Conservation (phyloP, 2,329 filamentous ascomycete genomes). For the Aspergillus floridensis region DNA sequence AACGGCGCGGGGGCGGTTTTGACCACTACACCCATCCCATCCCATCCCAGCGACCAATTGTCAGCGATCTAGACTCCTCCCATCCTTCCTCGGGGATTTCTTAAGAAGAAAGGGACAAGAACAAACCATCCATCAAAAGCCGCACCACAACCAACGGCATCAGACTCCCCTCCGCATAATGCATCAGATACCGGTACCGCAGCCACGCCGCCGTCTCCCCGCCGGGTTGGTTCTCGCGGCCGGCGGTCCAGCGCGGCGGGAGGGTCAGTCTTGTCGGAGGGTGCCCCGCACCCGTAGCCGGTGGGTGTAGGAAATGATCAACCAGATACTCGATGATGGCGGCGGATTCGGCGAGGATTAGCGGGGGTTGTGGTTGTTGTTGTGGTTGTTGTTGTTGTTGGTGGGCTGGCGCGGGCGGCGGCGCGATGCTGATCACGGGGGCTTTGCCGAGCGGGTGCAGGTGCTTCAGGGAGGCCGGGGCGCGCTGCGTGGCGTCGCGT, state of each 20-base stretch:
- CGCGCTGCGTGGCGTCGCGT: slow-evolving; percentile 61
- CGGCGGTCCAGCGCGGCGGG: slow-evolving; percentile 51
- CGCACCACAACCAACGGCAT: slow-evolving; percentile 49
- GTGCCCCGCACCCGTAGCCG: too few relatives aligned
- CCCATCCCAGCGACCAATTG: too few relatives aligned
- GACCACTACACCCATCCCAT: slow-evolving; percentile 34
- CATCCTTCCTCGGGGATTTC: too few relatives aligned
- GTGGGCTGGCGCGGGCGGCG: background rate
- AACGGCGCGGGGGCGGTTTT: slow-evolving; percentile 60
- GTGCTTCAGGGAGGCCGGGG: slow-evolving; percentile 71
- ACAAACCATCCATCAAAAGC: background rate
- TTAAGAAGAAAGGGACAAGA: too few relatives aligned
- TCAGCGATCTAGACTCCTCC: too few relatives aligned
- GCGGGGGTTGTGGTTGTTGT: slow-evolving; percentile 38
- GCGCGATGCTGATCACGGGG: slow-evolving; percentile 67
- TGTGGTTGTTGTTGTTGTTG: too few relatives aligned
- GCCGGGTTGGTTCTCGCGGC: slow-evolving; percentile 54
- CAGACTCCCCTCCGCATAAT: slow-evolving; percentile 81
- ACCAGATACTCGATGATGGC: slow-evolving; percentile 78
- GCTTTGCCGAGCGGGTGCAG: slow-evolving; percentile 86
- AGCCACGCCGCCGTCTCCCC: slow-evolving; percentile 61
- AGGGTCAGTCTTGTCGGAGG: slow-evolving; percentile 45
- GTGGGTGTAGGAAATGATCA: slow-evolving; percentile 60
- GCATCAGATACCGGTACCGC: slow-evolving; percentile 67
- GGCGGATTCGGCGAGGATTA: slow-evolving; percentile 76